phyloP scores from a whole-genome alignment of 2,329 filamentous ascomycete species.

The Nemania bipapillata region DNA sequence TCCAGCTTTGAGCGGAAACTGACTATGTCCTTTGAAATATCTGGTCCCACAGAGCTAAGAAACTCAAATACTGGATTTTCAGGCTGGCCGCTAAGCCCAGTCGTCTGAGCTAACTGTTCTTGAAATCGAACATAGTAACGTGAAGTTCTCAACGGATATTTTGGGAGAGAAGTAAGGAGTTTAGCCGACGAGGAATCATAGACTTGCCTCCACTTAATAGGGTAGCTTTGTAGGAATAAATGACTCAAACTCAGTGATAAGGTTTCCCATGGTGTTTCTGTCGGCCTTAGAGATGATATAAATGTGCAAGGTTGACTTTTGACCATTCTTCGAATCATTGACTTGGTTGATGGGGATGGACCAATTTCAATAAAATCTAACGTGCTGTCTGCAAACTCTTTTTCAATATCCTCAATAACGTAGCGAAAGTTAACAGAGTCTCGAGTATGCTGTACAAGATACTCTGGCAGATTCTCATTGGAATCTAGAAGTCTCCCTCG shows the following conservation, averaged over 20 bases:
- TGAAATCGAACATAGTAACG: slow-evolving; percentile 32
- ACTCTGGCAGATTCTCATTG: slow-evolving; percentile 23
- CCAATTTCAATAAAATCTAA: slow-evolving; percentile 40
- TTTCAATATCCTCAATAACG: slow-evolving; percentile 29
- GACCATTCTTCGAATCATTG: slow-evolving; percentile 20
- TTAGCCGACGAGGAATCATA: slow-evolving; percentile 22
- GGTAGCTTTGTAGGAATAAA: slow-evolving; percentile 12
- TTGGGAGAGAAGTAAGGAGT: slow-evolving; percentile 27
- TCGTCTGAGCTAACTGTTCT: neutral
- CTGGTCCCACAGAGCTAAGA: slow-evolving; percentile 7
- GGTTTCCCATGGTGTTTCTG: slow-evolving; percentile 30
- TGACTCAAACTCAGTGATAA: slow-evolving; percentile 25
- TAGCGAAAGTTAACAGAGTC: slow-evolving; percentile 45
- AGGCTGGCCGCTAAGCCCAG: neutral
- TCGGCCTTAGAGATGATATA: slow-evolving; percentile 14
- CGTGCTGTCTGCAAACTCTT: slow-evolving; percentile 5
- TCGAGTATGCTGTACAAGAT: slow-evolving; percentile 43
- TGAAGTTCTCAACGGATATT: slow-evolving; percentile 32
- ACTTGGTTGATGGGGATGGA: slow-evolving; percentile 29
- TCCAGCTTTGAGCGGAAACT: slow-evolving; percentile 27
- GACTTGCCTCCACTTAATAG: slow-evolving; percentile 34
- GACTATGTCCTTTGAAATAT: slow-evolving; percentile 19
- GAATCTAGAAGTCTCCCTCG: slow-evolving; percentile 26
- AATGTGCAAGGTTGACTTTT: neutral
- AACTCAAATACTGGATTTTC: slow-evolving; percentile 29